Evolutionary conservation across 441 rosid genomes (phyloP).

Genomic region (Croton laevigatus): DNA sequence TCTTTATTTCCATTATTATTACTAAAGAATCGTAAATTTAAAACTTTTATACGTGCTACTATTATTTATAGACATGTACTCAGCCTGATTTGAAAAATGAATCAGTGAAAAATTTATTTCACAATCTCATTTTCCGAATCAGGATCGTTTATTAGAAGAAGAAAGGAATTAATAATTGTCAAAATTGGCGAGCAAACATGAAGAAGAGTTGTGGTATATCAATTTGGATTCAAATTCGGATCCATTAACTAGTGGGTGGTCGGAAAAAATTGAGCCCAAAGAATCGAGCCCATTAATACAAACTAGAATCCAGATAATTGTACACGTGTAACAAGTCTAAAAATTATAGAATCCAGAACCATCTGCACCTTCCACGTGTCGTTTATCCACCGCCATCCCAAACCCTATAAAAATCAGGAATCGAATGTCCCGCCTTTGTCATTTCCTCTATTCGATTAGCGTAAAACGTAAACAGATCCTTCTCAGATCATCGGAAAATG

Average conservation of each 20-base stretch:
- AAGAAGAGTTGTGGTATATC: neutral
- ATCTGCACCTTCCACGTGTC: too few relatives aligned
- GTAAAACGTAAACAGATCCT: conserved; percentile 9
- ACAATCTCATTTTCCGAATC: neutral
- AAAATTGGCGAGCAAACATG: neutral
- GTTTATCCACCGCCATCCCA: too few relatives aligned
- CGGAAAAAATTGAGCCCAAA: too few relatives aligned
- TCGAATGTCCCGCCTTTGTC: too few relatives aligned
- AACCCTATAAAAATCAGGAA: too few relatives aligned
- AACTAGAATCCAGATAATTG: too few relatives aligned
- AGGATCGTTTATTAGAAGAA: neutral
- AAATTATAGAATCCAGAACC: too few relatives aligned
- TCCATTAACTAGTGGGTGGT: neutral
- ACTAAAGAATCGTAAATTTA: neutral
- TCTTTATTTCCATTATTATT: conserved; percentile 38
- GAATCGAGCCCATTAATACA: too few relatives aligned
- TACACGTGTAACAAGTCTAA: too few relatives aligned
- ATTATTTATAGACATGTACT: neutral
- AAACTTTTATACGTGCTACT: neutral
- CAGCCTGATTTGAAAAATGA: conserved; percentile 10
- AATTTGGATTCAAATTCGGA: neutral
- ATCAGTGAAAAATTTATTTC: neutral
- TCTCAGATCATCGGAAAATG: conserved; percentile 15
- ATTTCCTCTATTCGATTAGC: too few relatives aligned
- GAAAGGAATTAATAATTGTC: neutral